Evolutionary conservation across 1,284 basidiomycete genomes (phyloP), one percentile per base, ranked within the genome.

Genomic region (Boletellus deceptivus): DNA sequence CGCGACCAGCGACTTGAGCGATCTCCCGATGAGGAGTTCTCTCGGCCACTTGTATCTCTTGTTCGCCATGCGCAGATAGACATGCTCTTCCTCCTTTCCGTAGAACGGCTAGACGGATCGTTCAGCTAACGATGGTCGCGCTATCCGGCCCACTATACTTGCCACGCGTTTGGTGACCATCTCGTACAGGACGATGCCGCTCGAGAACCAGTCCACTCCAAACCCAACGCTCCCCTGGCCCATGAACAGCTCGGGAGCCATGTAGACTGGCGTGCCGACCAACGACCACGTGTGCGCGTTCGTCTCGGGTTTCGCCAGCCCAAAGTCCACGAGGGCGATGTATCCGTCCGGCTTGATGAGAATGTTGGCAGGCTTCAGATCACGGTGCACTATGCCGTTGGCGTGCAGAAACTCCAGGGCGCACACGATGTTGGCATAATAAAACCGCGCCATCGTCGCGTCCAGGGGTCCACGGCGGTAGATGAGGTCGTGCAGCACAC

Each of bases 281-380:
- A 70, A 43, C 4, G 53, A 14, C 59, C 55, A 55, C 13, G 43
- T 48, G 9, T 54, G 50, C 0, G 54, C 29, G 11, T 62, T 54
- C 7, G 57, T 49, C 65, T 56, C 75, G 36, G 76, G 71, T 55
- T 80, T 82, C 3, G 82, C 78, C 37, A 79, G 64, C 7, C 88
- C 88, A 65, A 92, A 89, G 65, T 92, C 89, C 9, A 80, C 82
- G 22, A 92, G 75, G 67, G 82, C 80, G 60, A 91, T 66, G 60
- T 84, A 83, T 17, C 82, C 80, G 54, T 82, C 76, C 2, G 68
- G 61, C 43, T 76, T 78, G 46, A 94, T 73, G 31, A 94, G 75
- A 50, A 94, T 84, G 59, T 93, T 93, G 59, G 85, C 86, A 9
- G 89, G 89, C 66, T 93, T 93, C 59, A 94, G 76, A 64, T 93